Evolutionary conservation across 2,329 filamentous ascomycete genomes (phyloP).

Genomic region (Cadophora gregata): DNA sequence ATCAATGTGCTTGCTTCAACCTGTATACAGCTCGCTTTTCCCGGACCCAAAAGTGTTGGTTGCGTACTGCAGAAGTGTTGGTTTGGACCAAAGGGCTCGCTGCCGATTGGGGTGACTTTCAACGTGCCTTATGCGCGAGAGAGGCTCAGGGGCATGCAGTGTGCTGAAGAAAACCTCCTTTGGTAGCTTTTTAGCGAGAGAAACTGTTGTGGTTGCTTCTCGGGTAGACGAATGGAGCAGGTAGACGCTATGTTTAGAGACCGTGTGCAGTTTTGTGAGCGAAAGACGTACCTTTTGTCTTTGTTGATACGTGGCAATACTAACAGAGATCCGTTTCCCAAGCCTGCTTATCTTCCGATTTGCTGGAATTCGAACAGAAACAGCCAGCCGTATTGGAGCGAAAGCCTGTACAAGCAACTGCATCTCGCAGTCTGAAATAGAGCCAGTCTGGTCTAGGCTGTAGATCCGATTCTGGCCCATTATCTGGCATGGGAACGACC

Average conservation of each 20-base stretch:
- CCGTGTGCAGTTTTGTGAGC: not conserved
- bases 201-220: not conserved
- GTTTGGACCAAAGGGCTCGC: not conserved
- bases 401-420: not conserved
- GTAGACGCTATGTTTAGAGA: not conserved
- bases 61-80: not conserved
- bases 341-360: not conserved
- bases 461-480: not conserved
- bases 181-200: not conserved
- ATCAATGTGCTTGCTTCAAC: not conserved
- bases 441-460: too few species aligned
- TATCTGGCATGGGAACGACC: not conserved
- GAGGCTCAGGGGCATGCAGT: not conserved
- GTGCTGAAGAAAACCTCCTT: not conserved
- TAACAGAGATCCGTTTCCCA: not conserved
- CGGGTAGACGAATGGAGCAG: not conserved
- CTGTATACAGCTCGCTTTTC: not conserved
- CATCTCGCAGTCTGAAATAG: not conserved
- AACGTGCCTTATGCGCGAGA: not conserved
- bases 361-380: not conserved
- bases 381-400: not conserved
- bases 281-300: not conserved
- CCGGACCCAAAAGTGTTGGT: not conserved
- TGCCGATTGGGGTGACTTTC: not conserved
- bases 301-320: not conserved